phyloP scores from a whole-genome alignment of 1,284 basidiomycete species.

The Peniophora sp. region DNA sequence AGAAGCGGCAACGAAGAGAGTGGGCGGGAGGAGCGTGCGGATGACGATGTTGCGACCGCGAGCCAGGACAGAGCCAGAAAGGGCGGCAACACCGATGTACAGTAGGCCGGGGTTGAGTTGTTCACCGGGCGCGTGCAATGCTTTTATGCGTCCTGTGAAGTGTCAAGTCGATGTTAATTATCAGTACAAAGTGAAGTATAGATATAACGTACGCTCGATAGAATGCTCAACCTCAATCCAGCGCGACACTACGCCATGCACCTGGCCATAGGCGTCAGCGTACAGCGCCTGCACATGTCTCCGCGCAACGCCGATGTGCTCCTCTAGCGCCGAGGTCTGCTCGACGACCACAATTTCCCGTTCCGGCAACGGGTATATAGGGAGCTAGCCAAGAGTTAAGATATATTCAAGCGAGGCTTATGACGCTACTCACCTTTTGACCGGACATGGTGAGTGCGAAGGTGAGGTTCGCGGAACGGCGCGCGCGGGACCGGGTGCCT shows the following conservation, averaged over 20 bases:
- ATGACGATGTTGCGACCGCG: slow-evolving; percentile 65
- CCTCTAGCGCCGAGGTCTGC: slow-evolving; percentile 63
- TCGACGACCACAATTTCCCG: slow-evolving; percentile 63
- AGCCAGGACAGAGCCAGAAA: slow-evolving; percentile 80
- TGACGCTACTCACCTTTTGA: too few relatives aligned
- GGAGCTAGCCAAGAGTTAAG: slow-evolving; percentile 44
- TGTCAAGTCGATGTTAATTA: neutral
- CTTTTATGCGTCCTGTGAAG: slow-evolving; percentile 66
- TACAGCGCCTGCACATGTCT: slow-evolving; percentile 47
- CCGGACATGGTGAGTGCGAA: too few relatives aligned
- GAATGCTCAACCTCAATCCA: slow-evolving; percentile 81
- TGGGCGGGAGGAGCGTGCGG: slow-evolving; percentile 65
- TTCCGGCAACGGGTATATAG: slow-evolving; percentile 66
- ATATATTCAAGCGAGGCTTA: neutral
- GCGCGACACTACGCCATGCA: slow-evolving; percentile 62
- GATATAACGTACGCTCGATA: slow-evolving; percentile 65
- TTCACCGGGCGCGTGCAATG: slow-evolving; percentile 73
- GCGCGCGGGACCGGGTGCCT: too few relatives aligned
- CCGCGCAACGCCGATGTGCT: slow-evolving; percentile 62
- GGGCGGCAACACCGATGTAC: slow-evolving; percentile 82
- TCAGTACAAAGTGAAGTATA: neutral
- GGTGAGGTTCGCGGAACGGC: too few relatives aligned
- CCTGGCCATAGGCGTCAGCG: slow-evolving; percentile 47
- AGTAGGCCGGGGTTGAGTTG: slow-evolving; percentile 78
- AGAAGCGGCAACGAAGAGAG: slow-evolving; percentile 56